Conservation (phyloP, 2,329 filamentous ascomycete genomes). For the Venturiaceae sp. region DNA sequence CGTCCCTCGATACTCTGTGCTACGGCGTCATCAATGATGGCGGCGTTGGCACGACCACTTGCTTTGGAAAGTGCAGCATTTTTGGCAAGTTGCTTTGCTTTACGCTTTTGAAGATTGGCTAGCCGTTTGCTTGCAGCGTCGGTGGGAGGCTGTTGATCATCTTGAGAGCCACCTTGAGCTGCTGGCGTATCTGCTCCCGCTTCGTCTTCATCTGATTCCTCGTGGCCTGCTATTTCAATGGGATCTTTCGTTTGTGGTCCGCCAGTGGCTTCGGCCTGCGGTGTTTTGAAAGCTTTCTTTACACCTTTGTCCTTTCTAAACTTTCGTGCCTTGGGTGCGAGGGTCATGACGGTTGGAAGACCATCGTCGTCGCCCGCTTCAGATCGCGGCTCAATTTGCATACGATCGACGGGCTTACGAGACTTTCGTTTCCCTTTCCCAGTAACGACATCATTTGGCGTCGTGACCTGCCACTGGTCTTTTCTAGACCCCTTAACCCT, state of each 20-base stretch:
- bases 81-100: conserved; percentile 2
- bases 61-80: background rate
- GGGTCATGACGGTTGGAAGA: background rate
- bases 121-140: background rate
- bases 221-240: background rate
- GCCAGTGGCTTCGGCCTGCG: background rate
- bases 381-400: conserved; percentile 63
- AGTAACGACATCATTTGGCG: background rate
- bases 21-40: background rate
- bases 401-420: conserved; percentile 95
- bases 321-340: conserved; percentile 17
- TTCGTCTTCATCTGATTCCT: conserved; percentile 2
- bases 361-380: background rate
- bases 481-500: background rate
- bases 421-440: conserved; percentile 60
- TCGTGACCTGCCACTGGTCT: conserved; percentile 5
- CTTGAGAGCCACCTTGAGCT: background rate
- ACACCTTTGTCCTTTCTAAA: conserved; percentile 18
- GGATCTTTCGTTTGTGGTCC: background rate
- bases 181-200: background rate
- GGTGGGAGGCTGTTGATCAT: background rate
- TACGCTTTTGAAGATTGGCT: conserved; percentile 2
- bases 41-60: background rate
- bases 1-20: conserved; percentile 2
- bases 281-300: background rate